Evolutionary conservation across 768 basidiomycete species (phyloP).

Genomic region (Leccinum variicolor): DNA sequence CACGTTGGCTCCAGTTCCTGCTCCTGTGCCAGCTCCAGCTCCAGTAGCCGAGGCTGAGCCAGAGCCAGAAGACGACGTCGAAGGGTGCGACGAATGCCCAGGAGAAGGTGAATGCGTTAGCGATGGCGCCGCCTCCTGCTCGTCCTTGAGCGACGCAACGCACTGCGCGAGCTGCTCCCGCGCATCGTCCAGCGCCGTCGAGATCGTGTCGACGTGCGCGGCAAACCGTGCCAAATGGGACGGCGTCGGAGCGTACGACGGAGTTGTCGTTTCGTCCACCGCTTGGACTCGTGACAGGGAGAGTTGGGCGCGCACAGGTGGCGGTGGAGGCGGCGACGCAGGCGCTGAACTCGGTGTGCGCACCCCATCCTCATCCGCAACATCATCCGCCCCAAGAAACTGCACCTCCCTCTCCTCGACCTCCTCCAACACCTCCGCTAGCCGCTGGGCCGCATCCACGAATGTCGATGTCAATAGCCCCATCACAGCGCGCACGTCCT

Average conservation of each 20-base stretch:
- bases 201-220: conserved; percentile 68
- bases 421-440: conserved; percentile 62
- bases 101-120: conserved; percentile 4
- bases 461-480: conserved; percentile 64
- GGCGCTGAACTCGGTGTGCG: conserved; percentile 7
- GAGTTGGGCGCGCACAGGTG: conserved; percentile 10
- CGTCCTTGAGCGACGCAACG: conserved; percentile 52
- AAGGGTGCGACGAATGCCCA: conserved; percentile 20
- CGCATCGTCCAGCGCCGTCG: conserved; percentile 67
- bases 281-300: conserved; percentile 5
- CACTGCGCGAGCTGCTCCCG: conserved; percentile 63
- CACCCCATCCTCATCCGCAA: conserved; percentile 31
- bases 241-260: conserved; percentile 73
- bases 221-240: conserved; percentile 67
- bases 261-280: conserved; percentile 7
- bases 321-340: conserved; percentile 8
- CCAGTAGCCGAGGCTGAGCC: no score
- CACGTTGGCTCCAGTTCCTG: no score
- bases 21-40: no score
- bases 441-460: conserved; percentile 57
- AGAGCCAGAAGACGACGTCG: conserved; percentile 16
- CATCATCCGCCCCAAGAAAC: conserved; percentile 45
- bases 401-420: conserved; percentile 40
- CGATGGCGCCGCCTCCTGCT: conserved; percentile 1
- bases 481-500: conserved; percentile 77